A percentile compares a stretch with the other conserved stretches of the same genome.
These are phyloP conservation scores for Rhodamnia argentea DNA, from an alignment of 345 rosid genomes.

Conservation along the genomic window DNA sequence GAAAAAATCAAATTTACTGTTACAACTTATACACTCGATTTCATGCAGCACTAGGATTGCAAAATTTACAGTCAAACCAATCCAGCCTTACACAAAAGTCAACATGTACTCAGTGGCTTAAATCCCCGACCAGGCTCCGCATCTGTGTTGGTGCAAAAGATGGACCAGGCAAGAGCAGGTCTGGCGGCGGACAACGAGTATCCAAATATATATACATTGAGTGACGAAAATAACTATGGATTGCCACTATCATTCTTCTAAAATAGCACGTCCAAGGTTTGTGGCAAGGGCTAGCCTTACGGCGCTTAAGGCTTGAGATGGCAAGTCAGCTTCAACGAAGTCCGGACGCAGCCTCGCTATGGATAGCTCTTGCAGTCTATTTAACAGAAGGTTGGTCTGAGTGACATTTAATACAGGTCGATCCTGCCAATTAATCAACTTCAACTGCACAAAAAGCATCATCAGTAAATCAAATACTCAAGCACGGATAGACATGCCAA, in stretches of 20 bases:
- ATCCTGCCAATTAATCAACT: constrained; percentile 66
- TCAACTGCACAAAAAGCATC: constrained; percentile 35
- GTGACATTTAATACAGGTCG: constrained; percentile 54
- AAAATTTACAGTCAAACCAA: not conserved
- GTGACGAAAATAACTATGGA: not conserved
- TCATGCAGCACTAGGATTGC: not conserved
- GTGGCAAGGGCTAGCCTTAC: constrained; percentile 77
- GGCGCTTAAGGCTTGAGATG: constrained; percentile 48
- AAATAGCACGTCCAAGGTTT: constrained; percentile 77
- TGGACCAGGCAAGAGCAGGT: not conserved
- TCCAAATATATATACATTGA: not conserved
- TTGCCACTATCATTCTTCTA: constrained; percentile 31
- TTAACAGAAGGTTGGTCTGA: constrained; percentile 65
- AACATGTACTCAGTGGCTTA: not conserved
- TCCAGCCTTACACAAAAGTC: not conserved
- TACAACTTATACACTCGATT: not conserved
- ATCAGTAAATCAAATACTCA: not conserved
- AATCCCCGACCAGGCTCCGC: not conserved
- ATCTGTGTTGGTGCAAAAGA: not conserved
- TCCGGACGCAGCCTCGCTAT: constrained; percentile 65
- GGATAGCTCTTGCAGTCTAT: constrained; percentile 76
- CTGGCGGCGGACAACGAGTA: not conserved
- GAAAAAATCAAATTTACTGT: not conserved
- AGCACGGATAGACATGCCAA: not conserved
- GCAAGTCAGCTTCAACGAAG: constrained; percentile 48